phyloP scores from a whole-genome alignment of 176 grass and related monocot species.

The Oryza meridionalis region DNA sequence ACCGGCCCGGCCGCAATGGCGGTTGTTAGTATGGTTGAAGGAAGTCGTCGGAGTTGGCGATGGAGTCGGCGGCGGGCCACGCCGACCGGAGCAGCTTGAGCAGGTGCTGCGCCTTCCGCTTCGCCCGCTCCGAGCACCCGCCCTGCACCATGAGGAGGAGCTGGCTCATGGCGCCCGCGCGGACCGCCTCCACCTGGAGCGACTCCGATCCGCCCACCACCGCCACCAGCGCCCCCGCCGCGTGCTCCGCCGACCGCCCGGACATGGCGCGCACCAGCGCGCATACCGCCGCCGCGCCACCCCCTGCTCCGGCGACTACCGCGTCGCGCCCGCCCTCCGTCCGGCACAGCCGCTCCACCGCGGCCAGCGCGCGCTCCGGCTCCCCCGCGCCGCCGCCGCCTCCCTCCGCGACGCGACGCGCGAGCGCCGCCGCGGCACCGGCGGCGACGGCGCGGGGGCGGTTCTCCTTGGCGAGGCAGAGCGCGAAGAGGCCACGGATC shows the following conservation, averaged over 20 bases:
- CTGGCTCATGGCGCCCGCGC: slow-evolving; percentile 70
- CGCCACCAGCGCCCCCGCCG: slow-evolving; percentile 76
- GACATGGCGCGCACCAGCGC: slow-evolving; percentile 79
- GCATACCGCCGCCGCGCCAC: slow-evolving; percentile 36
- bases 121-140: slow-evolving; percentile 86
- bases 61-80: slow-evolving; percentile 60
- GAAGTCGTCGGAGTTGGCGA: slow-evolving; percentile 87
- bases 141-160: slow-evolving; percentile 92
- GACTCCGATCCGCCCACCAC: slow-evolving; percentile 67
- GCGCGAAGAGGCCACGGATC: slow-evolving; percentile 68
- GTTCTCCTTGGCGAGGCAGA: slow-evolving; percentile 93
- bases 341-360: slow-evolving; percentile 87
- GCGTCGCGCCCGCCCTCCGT: slow-evolving; percentile 73
- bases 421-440: slow-evolving; percentile 58
- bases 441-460: slow-evolving; percentile 56
- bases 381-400: slow-evolving; percentile 33
- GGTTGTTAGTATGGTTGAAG: slow-evolving; percentile 56
- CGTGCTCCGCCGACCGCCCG: slow-evolving; percentile 84
- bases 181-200: slow-evolving; percentile 90
- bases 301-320: slow-evolving; percentile 58
- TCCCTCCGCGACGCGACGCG: slow-evolving; percentile 49
- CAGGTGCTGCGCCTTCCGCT: slow-evolving; percentile 91
- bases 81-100: slow-evolving; percentile 81
- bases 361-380: slow-evolving; percentile 65
- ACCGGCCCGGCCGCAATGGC: too few relatives aligned